A percentile compares a stretch with the other conserved stretches of the same genome.
Conservation (phyloP, 1,284 basidiomycete genomes). For the Somion occarium region DNA sequence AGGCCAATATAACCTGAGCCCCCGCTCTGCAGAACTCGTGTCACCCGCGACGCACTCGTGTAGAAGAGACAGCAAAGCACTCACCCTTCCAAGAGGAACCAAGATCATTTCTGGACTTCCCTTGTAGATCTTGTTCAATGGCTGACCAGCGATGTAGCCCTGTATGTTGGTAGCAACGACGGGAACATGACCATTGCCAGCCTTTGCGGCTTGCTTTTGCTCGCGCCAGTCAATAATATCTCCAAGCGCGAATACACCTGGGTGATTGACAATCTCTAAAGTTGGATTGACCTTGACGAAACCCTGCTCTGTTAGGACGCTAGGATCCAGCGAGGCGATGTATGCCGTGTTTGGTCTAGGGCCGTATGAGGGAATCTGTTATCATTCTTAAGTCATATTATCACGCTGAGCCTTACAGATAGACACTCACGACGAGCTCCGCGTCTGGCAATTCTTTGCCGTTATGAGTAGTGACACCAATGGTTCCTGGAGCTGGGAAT, state of each 20-base stretch:
- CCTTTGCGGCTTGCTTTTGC: conserved; percentile 54
- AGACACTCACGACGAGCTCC: conserved; percentile 50
- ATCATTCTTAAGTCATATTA: neutral
- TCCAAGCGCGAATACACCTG: conserved; percentile 53
- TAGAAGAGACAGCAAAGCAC: conserved; percentile 14
- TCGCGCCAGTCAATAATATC: conserved; percentile 57
- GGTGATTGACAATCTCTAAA: conserved; percentile 43
- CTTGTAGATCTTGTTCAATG: conserved; percentile 40
- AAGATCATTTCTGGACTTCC: conserved; percentile 48
- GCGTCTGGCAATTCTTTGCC: conserved; percentile 45
- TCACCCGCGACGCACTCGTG: neutral
- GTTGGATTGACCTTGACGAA: conserved; percentile 46
- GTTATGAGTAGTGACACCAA: conserved; percentile 43
- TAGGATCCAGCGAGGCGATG: conserved; percentile 37
- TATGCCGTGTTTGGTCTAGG: conserved; percentile 47
- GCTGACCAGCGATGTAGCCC: conserved; percentile 34
- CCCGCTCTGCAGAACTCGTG: neutral
- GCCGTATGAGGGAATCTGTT: conserved; percentile 47
- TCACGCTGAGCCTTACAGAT: neutral
- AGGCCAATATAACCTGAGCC: conserved; percentile 12
- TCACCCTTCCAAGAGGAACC: conserved; percentile 56
- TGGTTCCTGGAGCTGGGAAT: conserved; percentile 24
- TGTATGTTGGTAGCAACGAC: conserved; percentile 45
- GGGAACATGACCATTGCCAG: conserved; percentile 32
- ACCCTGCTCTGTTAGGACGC: conserved; percentile 36